Evolutionary conservation across 495 filamentous ascomycete genomes (phyloP).

Genomic region (Astrothelium macrocarpum): DNA sequence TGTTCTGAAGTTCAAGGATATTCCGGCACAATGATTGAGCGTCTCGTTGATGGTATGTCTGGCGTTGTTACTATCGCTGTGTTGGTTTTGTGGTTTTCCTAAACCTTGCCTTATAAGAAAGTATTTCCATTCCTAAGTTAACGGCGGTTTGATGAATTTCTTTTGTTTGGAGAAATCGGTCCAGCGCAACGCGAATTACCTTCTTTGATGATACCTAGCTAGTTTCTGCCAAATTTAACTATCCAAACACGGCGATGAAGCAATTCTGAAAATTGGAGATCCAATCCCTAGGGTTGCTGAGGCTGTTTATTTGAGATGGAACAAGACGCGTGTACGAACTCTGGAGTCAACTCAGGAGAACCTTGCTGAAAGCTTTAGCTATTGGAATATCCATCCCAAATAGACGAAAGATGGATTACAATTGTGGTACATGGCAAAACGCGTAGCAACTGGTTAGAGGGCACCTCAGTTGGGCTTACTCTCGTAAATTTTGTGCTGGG

Average conservation of each 20-base stretch:
- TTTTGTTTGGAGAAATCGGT: background rate
- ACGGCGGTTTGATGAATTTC: background rate
- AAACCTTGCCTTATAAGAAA: background rate
- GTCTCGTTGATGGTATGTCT: background rate
- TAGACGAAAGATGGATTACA: too few relatives aligned
- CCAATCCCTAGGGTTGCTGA: background rate
- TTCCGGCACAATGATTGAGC: background rate
- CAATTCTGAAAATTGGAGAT: background rate
- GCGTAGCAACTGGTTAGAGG: too few relatives aligned
- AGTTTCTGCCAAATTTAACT: background rate
- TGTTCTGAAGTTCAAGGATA: background rate
- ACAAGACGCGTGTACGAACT: too few relatives aligned
- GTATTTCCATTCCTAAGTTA: background rate
- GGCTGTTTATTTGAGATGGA: too few relatives aligned
- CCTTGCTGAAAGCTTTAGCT: too few relatives aligned
- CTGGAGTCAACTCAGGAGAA: too few relatives aligned
- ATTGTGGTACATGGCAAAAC: too few relatives aligned
- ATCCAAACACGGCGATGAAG: background rate
- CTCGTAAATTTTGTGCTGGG: too few relatives aligned
- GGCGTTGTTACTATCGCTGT: background rate
- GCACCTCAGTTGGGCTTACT: too few relatives aligned
- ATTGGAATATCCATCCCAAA: too few relatives aligned
- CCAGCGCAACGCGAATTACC: background rate
- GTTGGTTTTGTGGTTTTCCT: background rate
- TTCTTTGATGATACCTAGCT: background rate